phyloP scores from a whole-genome alignment of 23 red algal species.

The Rhodosorus marinus region DNA sequence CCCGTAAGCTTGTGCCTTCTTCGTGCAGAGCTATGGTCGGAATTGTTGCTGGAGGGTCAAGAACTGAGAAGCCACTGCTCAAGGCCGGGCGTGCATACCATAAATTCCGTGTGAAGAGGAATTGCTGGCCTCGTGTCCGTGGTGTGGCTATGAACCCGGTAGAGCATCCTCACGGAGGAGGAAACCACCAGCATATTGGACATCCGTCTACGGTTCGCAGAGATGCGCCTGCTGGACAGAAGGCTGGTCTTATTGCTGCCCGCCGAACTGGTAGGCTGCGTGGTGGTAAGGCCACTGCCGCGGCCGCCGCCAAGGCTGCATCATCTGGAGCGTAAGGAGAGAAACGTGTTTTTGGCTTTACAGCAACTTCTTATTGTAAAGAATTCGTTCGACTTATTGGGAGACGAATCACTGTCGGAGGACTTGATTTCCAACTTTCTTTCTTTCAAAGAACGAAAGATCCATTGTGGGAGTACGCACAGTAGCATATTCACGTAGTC shows the following conservation, averaged over 20 bases:
- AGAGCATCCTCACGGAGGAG: slow-evolving; percentile 99
- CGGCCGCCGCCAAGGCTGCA: slow-evolving; percentile 10
- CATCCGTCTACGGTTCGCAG: slow-evolving; percentile 93
- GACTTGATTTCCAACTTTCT: no score
- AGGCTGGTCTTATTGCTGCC: slow-evolving; percentile 98
- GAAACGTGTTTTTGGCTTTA: not conserved
- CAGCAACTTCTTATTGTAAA: no score
- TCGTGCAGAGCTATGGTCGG: slow-evolving; percentile 95
- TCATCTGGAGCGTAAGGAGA: not conserved
- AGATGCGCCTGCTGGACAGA: slow-evolving; percentile 77
- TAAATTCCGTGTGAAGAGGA: slow-evolving; percentile 94
- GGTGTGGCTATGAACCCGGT: slow-evolving; percentile 99
- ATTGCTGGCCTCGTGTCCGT: slow-evolving; percentile 96
- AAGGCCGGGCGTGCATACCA: slow-evolving; percentile 96
- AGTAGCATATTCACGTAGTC: no score
- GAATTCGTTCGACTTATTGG: no score
- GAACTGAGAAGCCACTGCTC: slow-evolving; percentile 94
- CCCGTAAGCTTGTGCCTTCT: slow-evolving; percentile 70
- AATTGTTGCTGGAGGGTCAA: slow-evolving; percentile 74
- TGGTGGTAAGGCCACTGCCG: slow-evolving; percentile 55
- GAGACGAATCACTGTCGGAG: no score
- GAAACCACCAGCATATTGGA: slow-evolving; percentile 99
- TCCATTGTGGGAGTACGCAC: no score
- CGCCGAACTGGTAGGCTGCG: slow-evolving; percentile 82
- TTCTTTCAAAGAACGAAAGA: no score